phyloP scores from a whole-genome alignment of 2,329 filamentous ascomycete genomes.

The Scedosporium dehoogii region DNA sequence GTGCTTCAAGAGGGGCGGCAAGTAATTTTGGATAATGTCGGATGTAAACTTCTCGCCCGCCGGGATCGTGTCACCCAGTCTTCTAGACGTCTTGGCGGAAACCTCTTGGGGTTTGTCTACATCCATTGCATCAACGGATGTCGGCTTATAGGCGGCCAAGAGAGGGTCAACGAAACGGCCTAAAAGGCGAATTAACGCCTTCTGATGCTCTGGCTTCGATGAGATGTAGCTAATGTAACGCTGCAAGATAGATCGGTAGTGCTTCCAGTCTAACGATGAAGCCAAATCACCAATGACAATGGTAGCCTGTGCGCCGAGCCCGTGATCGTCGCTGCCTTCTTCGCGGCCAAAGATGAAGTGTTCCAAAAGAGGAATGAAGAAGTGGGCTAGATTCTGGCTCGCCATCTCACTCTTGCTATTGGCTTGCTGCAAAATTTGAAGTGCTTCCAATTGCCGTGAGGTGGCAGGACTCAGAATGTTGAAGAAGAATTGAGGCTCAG shows the following conservation, averaged over 20 bases:
- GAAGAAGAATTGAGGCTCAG: constrained; percentile 70
- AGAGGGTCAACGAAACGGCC: constrained; percentile 74
- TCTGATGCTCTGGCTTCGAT: constrained; percentile 73
- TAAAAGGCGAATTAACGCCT: constrained; percentile 73
- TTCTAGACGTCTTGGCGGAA: constrained; percentile 26
- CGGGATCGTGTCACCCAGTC: constrained; percentile 57
- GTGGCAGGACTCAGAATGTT: constrained; percentile 88
- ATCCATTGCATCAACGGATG: constrained; percentile 29
- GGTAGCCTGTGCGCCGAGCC: constrained; percentile 79
- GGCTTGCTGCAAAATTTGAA: constrained; percentile 64
- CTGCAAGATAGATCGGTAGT: constrained; percentile 76
- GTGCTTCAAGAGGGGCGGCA: constrained; percentile 73
- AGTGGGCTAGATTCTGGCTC: constrained; percentile 70
- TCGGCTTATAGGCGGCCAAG: constrained; percentile 33
- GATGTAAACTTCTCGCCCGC: constrained; percentile 54
- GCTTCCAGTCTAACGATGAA: constrained; percentile 75
- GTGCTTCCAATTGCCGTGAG: constrained; percentile 72
- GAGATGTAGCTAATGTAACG: constrained; percentile 76
- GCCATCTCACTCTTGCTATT: constrained; percentile 55
- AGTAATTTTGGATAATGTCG: constrained; percentile 64
- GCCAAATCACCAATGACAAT: constrained; percentile 67
- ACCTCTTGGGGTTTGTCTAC: constrained; percentile 20
- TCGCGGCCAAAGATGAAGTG: constrained; percentile 84
- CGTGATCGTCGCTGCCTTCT: constrained; percentile 67
- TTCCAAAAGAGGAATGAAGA: constrained; percentile 85